Evolutionary conservation across 2,329 filamentous ascomycete species (phyloP).

Genomic region (Periconia macrospinosa): DNA sequence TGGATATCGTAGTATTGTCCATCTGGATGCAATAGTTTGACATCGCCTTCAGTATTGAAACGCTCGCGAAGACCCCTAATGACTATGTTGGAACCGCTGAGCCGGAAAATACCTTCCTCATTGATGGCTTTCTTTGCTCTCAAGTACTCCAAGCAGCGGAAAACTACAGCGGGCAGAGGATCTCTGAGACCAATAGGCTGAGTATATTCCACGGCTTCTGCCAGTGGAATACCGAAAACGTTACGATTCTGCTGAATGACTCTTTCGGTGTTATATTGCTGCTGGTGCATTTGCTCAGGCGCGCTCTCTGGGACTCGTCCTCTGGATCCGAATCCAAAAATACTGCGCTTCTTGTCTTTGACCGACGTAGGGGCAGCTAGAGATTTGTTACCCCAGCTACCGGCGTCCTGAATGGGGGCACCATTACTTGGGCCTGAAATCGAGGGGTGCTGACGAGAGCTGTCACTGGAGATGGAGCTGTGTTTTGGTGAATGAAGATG

Average conservation of each 20-base stretch:
- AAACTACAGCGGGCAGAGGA: constrained; percentile 87
- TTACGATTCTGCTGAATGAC: constrained; percentile 50
- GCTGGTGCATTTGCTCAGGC: constrained; percentile 38
- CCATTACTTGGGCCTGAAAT: constrained; percentile 88
- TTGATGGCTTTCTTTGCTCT: constrained; percentile 76
- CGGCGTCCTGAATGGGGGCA: constrained; percentile 77
- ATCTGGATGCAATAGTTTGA: constrained; percentile 85
- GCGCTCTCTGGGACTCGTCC: constrained; percentile 69
- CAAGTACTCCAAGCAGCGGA: constrained; percentile 92
- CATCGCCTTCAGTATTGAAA: constrained; percentile 90
- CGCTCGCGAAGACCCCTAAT: constrained; percentile 89
- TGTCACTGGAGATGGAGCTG: constrained; percentile 38
- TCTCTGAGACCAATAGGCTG: constrained; percentile 72
- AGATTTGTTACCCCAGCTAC: constrained; percentile 82
- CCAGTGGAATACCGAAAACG: constrained; percentile 82
- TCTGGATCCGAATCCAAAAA: constrained; percentile 66
- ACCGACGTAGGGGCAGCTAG: constrained; percentile 57
- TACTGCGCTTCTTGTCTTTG: constrained; percentile 78
- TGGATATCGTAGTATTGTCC: constrained; percentile 93
- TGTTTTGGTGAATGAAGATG: constrained; percentile 34
- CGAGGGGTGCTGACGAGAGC: constrained; percentile 39
- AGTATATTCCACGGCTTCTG: constrained; percentile 83
- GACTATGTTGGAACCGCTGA: constrained; percentile 94
- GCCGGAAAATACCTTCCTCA: constrained; percentile 94
- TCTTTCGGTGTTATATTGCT: constrained; percentile 25